phyloP scores from a whole-genome alignment of 768 basidiomycete species.

The Boletus barrowsii region DNA sequence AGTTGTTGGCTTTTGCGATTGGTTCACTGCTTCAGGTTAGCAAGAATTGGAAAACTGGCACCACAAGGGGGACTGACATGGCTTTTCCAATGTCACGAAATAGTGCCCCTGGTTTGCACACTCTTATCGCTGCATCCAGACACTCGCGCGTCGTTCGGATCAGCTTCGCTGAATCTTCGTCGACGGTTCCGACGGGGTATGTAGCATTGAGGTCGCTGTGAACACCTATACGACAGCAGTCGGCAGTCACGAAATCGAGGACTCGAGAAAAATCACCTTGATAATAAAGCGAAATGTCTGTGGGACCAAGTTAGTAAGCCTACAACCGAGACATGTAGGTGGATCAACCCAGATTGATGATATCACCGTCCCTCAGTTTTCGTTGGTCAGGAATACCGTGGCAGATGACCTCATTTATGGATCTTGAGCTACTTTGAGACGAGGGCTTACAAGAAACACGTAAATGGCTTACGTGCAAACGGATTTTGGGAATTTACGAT shows the following conservation, averaged over 20 bases:
- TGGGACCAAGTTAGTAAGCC: constrained; percentile 14
- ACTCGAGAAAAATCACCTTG: constrained; percentile 48
- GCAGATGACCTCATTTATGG: constrained; percentile 94
- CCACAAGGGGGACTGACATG: constrained; percentile 54
- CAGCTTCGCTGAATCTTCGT: constrained; percentile 78
- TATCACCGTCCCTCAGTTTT: constrained; percentile 87
- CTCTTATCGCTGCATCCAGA: constrained; percentile 84
- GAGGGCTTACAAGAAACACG: background rate
- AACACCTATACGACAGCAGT: constrained; percentile 49
- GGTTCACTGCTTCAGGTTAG: constrained; percentile 59
- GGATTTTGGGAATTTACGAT: constrained; percentile 90
- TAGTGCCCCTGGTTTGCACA: constrained; percentile 91
- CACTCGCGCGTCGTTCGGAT: constrained; percentile 80
- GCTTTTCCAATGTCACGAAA: constrained; percentile 85
- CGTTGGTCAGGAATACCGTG: constrained; percentile 93
- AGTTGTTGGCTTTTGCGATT: constrained; percentile 76
- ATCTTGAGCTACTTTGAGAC: constrained; percentile 41
- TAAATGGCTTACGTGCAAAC: constrained; percentile 79
- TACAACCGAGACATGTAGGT: constrained; percentile 5
- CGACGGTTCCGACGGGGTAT: constrained; percentile 84
- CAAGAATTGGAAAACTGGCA: constrained; percentile 10
- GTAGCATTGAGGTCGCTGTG: constrained; percentile 94
- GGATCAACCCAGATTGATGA: constrained; percentile 82
- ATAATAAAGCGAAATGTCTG: constrained; percentile 80
- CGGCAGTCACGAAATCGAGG: background rate